Evolutionary conservation across 1,284 basidiomycete species (phyloP), one percentile per base, ranked within the genome.

Genomic region (Moesziomyces antarcticus): DNA sequence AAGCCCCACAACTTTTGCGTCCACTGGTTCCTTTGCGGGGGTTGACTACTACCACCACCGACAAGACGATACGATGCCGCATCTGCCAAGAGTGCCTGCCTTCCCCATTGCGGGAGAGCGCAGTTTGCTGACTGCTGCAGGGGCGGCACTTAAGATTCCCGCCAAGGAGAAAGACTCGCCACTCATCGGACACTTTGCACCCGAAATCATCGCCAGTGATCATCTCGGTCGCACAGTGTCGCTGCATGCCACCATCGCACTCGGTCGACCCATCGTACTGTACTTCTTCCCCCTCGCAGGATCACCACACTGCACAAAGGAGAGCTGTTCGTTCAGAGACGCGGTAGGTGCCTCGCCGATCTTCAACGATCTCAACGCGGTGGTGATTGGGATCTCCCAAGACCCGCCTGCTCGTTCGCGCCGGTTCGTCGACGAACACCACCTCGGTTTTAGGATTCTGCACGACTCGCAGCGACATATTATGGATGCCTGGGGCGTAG

Each of bases 281-380:
- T 79, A 66, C 65, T 81, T 81, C 55, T 81, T 79, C 58, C 79
- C 79, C 9, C 70, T 81, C 5, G 77, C 79, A 16, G 79, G 79
- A 10, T 79, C 79, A 4, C 79, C 79, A 7, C 79, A 79, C 33
- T 80, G 77, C 53, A 80, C 73, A 10, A 63, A 67, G 42, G 68
- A 81, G 42, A 63, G 54, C 24, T 81, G 79, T 46, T 70, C 73
- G 3, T 78, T 81, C 48, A 62, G 79, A 5, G 79, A 81, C 37
- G 79, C 78, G 0, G 60, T 81, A 8, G 67, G 62, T 13, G 52
- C 55, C 6, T 76, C 75, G 21, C 78, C 79, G 16, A 59, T 79
- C 43, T 81, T 81, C 46, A 71, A 64, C 62, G 70, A 81, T 18
- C 67, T 78, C 42, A 71, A 78, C 30, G 79, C 77, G 13, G 71